Percentiles rank a stretch among this genome's conserved stretches.
Evolutionary conservation across 1,139 yeast genomes (phyloP).

Genomic region (Yamadazyma mexicana): DNA sequence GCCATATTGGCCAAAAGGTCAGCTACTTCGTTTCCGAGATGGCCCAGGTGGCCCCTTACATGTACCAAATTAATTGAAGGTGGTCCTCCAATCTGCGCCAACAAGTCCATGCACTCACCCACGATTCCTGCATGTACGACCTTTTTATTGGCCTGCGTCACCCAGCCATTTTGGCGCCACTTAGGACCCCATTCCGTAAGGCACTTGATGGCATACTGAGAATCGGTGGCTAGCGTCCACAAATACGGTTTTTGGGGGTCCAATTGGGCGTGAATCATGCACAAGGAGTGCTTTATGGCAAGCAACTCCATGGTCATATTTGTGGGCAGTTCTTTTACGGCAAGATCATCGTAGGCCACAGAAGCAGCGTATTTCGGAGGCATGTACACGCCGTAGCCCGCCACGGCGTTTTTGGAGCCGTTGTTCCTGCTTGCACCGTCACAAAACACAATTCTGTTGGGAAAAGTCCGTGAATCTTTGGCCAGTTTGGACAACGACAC

Average conservation of each 20-base stretch:
- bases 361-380: slow-evolving; percentile 51
- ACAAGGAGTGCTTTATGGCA: slow-evolving; percentile 62
- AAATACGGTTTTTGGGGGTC: slow-evolving; percentile 13
- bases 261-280: slow-evolving; percentile 23
- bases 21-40: slow-evolving; percentile 73
- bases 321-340: slow-evolving; percentile 43
- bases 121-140: slow-evolving; percentile 58
- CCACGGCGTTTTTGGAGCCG: slow-evolving; percentile 47
- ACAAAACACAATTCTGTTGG: slow-evolving; percentile 41
- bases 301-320: slow-evolving; percentile 80
- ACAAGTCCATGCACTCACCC: slow-evolving; percentile 22
- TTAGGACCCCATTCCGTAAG: slow-evolving; percentile 49
- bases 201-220: slow-evolving; percentile 52
- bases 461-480: neutral
- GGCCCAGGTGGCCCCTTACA: slow-evolving; percentile 72
- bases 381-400: slow-evolving; percentile 71
- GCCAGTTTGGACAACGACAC: too few species aligned
- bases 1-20: slow-evolving; percentile 72
- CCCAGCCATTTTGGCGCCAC: slow-evolving; percentile 61
- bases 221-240: slow-evolving; percentile 51
- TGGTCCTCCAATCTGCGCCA: slow-evolving; percentile 28
- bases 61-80: slow-evolving; percentile 38
- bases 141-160: slow-evolving; percentile 36
- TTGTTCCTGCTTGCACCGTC: slow-evolving; percentile 69
- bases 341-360: slow-evolving; percentile 27